Percentiles rank a stretch among this genome's conserved stretches.
Conservation (phyloP, 108 stramenopile genomes). For the Conticribra guillardii region DNA sequence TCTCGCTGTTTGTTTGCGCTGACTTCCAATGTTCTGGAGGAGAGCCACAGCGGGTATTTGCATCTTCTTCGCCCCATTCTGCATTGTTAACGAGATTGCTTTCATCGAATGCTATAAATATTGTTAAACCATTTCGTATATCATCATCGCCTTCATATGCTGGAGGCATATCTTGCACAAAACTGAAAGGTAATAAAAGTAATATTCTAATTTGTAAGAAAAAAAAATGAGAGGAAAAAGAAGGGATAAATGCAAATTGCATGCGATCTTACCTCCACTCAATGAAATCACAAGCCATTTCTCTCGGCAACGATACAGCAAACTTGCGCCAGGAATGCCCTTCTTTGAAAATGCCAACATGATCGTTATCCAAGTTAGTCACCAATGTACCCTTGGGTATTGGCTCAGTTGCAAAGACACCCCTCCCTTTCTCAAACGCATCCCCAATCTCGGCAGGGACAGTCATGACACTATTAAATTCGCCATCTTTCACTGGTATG, state of each 20-base stretch:
- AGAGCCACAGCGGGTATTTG: conserved; percentile 21
- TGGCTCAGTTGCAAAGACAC: conserved; percentile 32
- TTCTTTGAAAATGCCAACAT: conserved; percentile 38
- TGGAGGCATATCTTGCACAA: conserved; percentile 16
- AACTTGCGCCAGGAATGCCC: conserved; percentile 44
- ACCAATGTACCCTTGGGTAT: conserved; percentile 35
- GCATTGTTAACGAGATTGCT: conserved; percentile 38
- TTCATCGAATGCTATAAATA: conserved; percentile 38
- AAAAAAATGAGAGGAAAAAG: too few species aligned
- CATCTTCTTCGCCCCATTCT: conserved; percentile 33
- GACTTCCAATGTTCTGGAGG: conserved; percentile 11
- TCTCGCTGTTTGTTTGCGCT: neutral
- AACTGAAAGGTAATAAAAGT: neutral
- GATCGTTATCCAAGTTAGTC: conserved; percentile 25
- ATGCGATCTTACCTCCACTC: conserved; percentile 13
- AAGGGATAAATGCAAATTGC: neutral
- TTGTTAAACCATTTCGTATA: conserved; percentile 40
- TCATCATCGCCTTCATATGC: conserved; percentile 16
- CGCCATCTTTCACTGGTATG: conserved; percentile 12
- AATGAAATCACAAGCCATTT: conserved; percentile 37
- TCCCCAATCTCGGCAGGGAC: conserved; percentile 37
- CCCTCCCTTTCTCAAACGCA: conserved; percentile 37
- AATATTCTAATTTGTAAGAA: neutral
- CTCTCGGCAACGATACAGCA: conserved; percentile 27
- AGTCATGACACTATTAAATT: conserved; percentile 7